phyloP scores from a whole-genome alignment of 208 protist genomes.

The Phytomonas serpens region DNA sequence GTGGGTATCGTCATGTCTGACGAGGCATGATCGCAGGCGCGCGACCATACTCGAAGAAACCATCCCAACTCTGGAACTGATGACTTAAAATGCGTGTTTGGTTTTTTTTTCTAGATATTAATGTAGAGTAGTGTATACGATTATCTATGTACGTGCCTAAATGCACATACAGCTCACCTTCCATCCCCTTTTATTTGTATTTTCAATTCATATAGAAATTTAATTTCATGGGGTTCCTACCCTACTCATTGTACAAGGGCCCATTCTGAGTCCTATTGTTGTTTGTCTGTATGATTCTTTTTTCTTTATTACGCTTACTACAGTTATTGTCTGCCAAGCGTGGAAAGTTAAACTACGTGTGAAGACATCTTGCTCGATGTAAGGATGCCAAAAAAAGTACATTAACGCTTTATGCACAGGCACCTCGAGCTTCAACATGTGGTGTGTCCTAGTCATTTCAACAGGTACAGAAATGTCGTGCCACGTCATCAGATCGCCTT shows the following conservation, averaged over 20 bases:
- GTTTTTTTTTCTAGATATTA: background rate
- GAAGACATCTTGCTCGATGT: background rate
- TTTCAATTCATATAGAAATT: background rate
- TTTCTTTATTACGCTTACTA: constrained; percentile 3
- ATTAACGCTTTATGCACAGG: background rate
- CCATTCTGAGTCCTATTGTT: background rate
- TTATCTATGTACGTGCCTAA: background rate
- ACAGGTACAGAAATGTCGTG: background rate
- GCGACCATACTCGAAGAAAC: background rate
- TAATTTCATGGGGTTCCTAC: background rate
- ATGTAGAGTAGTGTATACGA: background rate
- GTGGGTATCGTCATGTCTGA: background rate
- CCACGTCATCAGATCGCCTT: background rate
- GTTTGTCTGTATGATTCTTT: constrained; percentile 8
- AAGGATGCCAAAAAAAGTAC: background rate
- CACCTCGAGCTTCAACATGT: background rate
- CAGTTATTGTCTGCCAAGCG: background rate
- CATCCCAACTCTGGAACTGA: background rate
- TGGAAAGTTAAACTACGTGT: background rate
- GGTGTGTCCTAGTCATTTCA: background rate
- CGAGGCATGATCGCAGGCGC: background rate
- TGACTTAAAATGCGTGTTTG: background rate
- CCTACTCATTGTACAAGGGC: background rate
- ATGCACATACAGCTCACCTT: background rate
- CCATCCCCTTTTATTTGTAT: background rate